Percentiles rank a stretch among this genome's conserved stretches.
These are phyloP conservation scores for Termitomyces sp. DNA, from an alignment of 768 basidiomycete species.

Conservation along the genomic window DNA sequence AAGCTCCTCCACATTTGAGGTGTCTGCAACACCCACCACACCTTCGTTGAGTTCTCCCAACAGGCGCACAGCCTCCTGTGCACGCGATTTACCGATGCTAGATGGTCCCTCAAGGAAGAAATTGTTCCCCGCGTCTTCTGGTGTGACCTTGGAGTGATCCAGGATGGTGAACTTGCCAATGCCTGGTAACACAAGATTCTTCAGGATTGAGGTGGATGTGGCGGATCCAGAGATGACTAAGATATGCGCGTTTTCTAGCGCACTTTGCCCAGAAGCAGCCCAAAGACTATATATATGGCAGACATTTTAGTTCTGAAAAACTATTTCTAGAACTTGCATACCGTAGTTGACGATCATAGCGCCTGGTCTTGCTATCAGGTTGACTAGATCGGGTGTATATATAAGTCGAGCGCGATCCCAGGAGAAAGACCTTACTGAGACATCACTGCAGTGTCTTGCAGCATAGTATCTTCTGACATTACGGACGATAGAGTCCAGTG, in stretches of 20 bases:
- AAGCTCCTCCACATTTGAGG: slow-evolving; percentile 48
- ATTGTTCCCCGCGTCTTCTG: slow-evolving; percentile 88
- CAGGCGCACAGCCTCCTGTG: slow-evolving; percentile 70
- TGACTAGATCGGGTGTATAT: slow-evolving; percentile 29
- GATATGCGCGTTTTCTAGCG: slow-evolving; percentile 79
- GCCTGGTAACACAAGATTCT: slow-evolving; percentile 96
- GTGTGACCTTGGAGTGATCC: slow-evolving; percentile 53
- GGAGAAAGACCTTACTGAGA: background rate
- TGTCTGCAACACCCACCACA: slow-evolving; percentile 66
- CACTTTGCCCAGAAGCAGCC: slow-evolving; percentile 88
- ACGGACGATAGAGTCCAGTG: background rate
- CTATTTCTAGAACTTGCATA: slow-evolving; percentile 24
- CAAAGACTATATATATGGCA: slow-evolving; percentile 54
- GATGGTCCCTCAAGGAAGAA: slow-evolving; percentile 81
- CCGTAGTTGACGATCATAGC: slow-evolving; percentile 96
- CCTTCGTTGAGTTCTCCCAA: slow-evolving; percentile 85
- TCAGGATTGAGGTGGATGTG: slow-evolving; percentile 83
- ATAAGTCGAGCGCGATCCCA: background rate
- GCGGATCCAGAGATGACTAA: slow-evolving; percentile 79
- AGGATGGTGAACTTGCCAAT: slow-evolving; percentile 95
- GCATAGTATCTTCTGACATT: background rate
- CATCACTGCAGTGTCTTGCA: background rate
- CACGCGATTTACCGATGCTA: slow-evolving; percentile 78
- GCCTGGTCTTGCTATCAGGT: slow-evolving; percentile 83
- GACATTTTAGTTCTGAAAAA: background rate